phyloP scores from a whole-genome alignment of 2,329 filamentous ascomycete genomes.

The Paraconiothyrium sp. region DNA sequence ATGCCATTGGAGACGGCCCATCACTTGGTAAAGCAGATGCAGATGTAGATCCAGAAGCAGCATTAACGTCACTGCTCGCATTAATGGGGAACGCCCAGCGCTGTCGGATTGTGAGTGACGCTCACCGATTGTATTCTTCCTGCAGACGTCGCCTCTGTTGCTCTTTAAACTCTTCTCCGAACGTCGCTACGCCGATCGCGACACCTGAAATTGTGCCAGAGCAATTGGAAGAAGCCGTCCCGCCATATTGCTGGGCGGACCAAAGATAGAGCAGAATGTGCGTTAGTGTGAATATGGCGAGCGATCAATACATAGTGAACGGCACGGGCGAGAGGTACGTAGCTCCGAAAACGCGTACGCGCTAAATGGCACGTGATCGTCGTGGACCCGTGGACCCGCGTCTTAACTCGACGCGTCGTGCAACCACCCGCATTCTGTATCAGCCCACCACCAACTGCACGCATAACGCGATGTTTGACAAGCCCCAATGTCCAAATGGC shows the following conservation, averaged over 20 bases:
- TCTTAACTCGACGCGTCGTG: constrained; percentile 34
- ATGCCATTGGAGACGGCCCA: constrained; percentile 25
- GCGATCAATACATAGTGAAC: background rate
- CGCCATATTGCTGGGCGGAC: constrained; percentile 32
- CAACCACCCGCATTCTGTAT: constrained; percentile 20
- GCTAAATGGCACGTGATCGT: constrained; percentile 17
- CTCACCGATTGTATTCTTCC: constrained; percentile 46
- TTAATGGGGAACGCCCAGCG: constrained; percentile 23
- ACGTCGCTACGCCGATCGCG: constrained; percentile 45
- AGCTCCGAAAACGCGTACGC: background rate
- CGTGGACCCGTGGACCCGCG: background rate
- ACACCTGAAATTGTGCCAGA: constrained; percentile 41
- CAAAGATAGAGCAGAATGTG: background rate
- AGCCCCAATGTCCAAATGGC: constrained; percentile 60
- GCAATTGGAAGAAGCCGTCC: constrained; percentile 46
- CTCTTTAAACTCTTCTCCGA: constrained; percentile 47
- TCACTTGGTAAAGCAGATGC: constrained; percentile 30
- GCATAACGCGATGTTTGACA: constrained; percentile 45
- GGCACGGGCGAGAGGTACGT: constrained; percentile 6
- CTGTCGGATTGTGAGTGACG: background rate
- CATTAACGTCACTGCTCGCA: constrained; percentile 35
- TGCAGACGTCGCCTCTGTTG: constrained; percentile 42
- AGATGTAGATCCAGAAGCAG: constrained; percentile 33
- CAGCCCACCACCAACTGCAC: constrained; percentile 26
- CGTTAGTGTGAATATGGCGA: background rate